Percentiles rank a stretch among this genome's conserved stretches.
phyloP scores from a whole-genome alignment of 306 rosid species.

The Fragaria iinumae region DNA sequence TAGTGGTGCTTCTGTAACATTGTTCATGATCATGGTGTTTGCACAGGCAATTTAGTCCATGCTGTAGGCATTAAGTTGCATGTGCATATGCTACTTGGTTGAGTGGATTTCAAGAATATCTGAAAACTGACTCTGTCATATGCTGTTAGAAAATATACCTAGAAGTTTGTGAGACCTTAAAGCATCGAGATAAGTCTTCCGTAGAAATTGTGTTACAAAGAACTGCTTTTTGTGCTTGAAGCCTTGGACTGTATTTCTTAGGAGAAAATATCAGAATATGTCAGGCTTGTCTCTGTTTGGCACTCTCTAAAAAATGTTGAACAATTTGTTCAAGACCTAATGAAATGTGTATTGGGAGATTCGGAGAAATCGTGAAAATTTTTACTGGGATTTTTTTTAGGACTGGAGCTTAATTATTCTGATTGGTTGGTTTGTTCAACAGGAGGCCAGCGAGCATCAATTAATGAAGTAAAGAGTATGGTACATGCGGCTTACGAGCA shows the following conservation, averaged over 20 bases:
- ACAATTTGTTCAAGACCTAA: neutral
- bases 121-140: neutral
- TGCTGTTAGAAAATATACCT: neutral
- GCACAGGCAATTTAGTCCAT: neutral
- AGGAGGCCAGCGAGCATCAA: slow-evolving; percentile 61
- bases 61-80: slow-evolving; percentile 7
- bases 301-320: neutral
- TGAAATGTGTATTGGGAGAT: slow-evolving; percentile 2
- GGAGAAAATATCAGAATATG: neutral
- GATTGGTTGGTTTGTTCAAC: slow-evolving; percentile 16
- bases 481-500: slow-evolving; percentile 52
- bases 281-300: neutral
- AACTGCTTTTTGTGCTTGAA: neutral
- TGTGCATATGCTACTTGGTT: slow-evolving; percentile 4
- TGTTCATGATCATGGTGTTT: neutral
- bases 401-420: neutral
- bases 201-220: neutral
- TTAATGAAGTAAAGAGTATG: slow-evolving; percentile 46
- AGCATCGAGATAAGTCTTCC: neutral
- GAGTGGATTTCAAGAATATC: neutral
- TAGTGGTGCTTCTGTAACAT: neutral
- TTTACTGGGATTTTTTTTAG: neutral
- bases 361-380: neutral
- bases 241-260: no score
- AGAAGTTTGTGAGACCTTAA: neutral